These are phyloP conservation scores for Ceratocystis papillata DNA, from an alignment of 2,329 filamentous ascomycete species.

Conservation along the genomic window DNA sequence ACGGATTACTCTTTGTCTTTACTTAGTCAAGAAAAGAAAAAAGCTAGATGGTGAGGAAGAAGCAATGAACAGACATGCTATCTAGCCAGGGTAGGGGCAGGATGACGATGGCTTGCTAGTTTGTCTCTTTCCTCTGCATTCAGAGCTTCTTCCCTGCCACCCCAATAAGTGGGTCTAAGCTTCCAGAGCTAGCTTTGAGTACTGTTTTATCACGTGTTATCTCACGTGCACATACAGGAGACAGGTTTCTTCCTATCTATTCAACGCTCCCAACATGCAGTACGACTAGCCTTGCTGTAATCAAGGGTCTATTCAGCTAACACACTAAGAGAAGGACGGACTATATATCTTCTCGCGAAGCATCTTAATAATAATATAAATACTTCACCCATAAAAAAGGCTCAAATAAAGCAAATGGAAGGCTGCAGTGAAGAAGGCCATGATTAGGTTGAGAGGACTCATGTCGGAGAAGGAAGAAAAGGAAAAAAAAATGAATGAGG, in stretches of 20 bases:
- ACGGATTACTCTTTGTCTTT: no score
- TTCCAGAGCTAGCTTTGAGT: conserved; percentile 8
- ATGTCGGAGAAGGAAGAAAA: no score
- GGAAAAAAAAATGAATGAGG: no score
- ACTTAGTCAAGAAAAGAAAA: no score
- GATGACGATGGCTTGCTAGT: background rate
- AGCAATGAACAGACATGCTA: background rate
- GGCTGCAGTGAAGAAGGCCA: no score
- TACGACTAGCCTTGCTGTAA: background rate
- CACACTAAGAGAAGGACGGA: background rate
- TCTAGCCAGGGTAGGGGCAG: background rate
- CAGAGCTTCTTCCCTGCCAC: conserved; percentile 10
- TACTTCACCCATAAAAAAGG: background rate
- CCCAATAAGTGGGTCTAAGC: conserved; percentile 22
- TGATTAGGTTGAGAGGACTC: no score
- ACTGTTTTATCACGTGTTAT: background rate
- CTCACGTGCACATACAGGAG: background rate
- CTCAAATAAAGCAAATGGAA: background rate
- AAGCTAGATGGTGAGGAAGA: no score
- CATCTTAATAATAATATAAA: background rate
- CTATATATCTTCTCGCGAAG: background rate
- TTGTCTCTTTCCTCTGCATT: conserved; percentile 8
- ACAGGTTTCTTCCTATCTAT: no score
- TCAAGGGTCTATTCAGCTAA: background rate
- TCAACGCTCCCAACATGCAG: background rate